These are phyloP conservation scores for Hyparrhenia diplandra DNA, from an alignment of 176 grass and related monocot species.

Conservation along the genomic window DNA sequence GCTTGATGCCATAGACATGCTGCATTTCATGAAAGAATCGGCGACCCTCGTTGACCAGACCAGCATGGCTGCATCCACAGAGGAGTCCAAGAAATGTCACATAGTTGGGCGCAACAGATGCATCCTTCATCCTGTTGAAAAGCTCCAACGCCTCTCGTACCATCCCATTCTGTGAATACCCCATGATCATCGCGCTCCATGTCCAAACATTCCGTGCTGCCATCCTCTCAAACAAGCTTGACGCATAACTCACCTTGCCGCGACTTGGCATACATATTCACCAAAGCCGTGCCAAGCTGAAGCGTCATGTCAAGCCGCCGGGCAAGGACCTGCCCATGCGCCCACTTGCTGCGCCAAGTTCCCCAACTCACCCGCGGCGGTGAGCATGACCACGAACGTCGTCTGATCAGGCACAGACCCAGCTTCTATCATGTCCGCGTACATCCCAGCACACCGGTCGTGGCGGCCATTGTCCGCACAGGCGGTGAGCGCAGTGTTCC, in stretches of 20 bases:
- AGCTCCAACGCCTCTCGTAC: conserved; percentile 24
- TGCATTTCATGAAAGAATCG: conserved; percentile 52
- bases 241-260: conserved; percentile 18
- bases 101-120: conserved; percentile 31
- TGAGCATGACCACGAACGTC: conserved; percentile 52
- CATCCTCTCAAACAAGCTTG: conserved; percentile 45
- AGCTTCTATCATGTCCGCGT: conserved; percentile 22
- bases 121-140: conserved; percentile 39
- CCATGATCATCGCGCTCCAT: conserved; percentile 58
- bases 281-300: conserved; percentile 39
- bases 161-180: conserved; percentile 52
- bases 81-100: conserved; percentile 61
- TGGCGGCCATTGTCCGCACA: conserved; percentile 15
- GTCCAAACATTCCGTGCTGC: conserved; percentile 43
- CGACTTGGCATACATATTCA: conserved; percentile 71
- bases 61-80: conserved; percentile 46
- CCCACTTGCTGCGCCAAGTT: conserved; percentile 51
- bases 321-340: conserved; percentile 40
- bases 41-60: conserved; percentile 36
- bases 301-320: conserved; percentile 29
- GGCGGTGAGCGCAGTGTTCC: conserved; percentile 40
- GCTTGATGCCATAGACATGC: conserved; percentile 36
- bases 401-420: conserved; percentile 43
- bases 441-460: conserved; percentile 9
- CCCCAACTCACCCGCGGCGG: conserved; percentile 26